Evolutionary conservation across 2,329 filamentous ascomycete genomes (phyloP), one percentile per base, ranked within the genome.

Genomic region (Trichophyton mentagrophytes): DNA sequence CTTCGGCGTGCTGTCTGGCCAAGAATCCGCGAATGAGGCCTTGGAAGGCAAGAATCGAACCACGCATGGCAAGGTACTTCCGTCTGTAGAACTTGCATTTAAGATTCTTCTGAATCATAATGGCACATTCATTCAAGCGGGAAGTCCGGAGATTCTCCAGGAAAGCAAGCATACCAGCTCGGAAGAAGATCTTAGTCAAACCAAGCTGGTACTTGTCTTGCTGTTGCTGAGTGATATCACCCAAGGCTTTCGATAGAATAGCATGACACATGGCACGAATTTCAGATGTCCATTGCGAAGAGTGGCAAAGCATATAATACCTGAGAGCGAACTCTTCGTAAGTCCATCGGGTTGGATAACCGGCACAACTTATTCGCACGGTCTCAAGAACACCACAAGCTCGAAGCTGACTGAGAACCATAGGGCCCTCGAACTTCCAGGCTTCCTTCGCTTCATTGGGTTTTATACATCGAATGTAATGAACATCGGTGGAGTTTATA

Each of bases 381-480:
- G 93, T 99, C 77, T 99, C 93, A 62, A 99, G 83, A 42, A 99
- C 95, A 91, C 93, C 93, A 77, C 93, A 99, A 76, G 93, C 93
- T 74, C 95, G 86, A 69, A 99, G 80, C 75, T 99, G 93, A 74
- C 90, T 96, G 63, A 99, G 82, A 67, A 99, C 93, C 93, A 99
- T 99, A 2, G 95, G 93, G 0, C 93, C 93, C 72, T 99, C 93
- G 64, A 97, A 99, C 69, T 95, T 92, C 93, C 93, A 99, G 0
- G 93, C 85, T 69, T 89, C 89, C 76, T 99, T 99, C 58, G 85
- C 89, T 76, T 99, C 93, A 72, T 99, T 99, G 36, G 93, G 93
- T 77, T 99, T 99, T 77, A 99, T 97, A 74, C 93, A 99, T 67
- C 93, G 86, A 71, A 99, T 99, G 75, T 99, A 99, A 75, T 99